Conservation (phyloP, 164 flowering plant species). For the Annona squamosa region DNA sequence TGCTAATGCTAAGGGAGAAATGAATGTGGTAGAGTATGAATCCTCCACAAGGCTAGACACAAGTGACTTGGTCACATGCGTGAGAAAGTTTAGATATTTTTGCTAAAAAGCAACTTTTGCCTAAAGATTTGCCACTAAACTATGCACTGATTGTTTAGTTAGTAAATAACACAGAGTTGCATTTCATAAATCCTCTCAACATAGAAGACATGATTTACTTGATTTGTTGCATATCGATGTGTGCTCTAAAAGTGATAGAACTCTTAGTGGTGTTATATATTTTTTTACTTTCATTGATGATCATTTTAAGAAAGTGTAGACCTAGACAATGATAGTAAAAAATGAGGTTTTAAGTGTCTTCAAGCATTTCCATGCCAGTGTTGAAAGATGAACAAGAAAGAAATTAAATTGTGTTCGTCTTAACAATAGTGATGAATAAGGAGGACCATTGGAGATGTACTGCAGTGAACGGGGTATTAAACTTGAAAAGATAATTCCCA, state of each 20-base stretch:
- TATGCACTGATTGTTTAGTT: no score
- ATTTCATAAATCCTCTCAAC: background rate
- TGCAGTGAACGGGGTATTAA: constrained; percentile 6
- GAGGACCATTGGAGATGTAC: constrained; percentile 7
- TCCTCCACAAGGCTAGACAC: no score
- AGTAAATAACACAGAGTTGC: no score
- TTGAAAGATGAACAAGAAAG: constrained; percentile 11
- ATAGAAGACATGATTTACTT: background rate
- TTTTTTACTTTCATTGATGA: constrained; percentile 11
- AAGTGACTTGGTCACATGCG: no score
- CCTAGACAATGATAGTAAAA: constrained; percentile 2
- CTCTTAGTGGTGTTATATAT: no score
- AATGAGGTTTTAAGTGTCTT: constrained; percentile 6
- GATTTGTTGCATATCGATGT: background rate
- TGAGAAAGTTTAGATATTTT: no score
- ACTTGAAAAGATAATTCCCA: background rate
- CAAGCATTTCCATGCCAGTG: constrained; percentile 7
- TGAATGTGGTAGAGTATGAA: no score
- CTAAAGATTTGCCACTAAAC: no score
- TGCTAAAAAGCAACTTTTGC: no score
- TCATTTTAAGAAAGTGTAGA: background rate
- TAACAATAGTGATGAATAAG: constrained; percentile 15
- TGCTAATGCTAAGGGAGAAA: no score
- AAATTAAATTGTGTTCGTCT: constrained; percentile 6
- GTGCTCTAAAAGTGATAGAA: background rate